A percentile compares a stretch with the other conserved stretches of the same genome.
Conservation (phyloP, 106 monocot genomes). For the Platanthera zijinensis region DNA sequence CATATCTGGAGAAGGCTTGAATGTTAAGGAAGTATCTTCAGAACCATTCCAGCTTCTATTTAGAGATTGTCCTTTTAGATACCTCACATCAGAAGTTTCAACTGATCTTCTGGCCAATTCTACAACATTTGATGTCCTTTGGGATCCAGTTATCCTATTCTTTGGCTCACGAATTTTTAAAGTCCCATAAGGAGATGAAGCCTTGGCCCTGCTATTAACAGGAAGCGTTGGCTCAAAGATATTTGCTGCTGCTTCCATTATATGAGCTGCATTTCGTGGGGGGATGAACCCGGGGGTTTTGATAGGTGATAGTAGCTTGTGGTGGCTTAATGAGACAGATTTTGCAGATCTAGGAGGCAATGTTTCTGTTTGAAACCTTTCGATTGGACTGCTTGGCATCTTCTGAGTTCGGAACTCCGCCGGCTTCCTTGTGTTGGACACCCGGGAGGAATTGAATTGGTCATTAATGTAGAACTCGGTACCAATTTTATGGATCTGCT, state of each 20-base stretch:
- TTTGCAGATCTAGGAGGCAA: slow-evolving; percentile 50
- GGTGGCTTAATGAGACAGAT: slow-evolving; percentile 36
- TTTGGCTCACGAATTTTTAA: slow-evolving; percentile 25
- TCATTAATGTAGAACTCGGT: slow-evolving; percentile 28
- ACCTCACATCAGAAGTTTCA: slow-evolving; percentile 21
- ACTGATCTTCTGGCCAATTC: slow-evolving; percentile 27
- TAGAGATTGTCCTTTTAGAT: slow-evolving; percentile 28
- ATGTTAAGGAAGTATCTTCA: slow-evolving; percentile 10
- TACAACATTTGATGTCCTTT: slow-evolving; percentile 24
- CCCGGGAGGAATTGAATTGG: slow-evolving; percentile 19
- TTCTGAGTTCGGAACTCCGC: slow-evolving; percentile 37
- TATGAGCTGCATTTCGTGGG: slow-evolving; percentile 58
- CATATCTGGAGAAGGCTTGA: slow-evolving; percentile 5
- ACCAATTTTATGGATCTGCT: slow-evolving; percentile 30
- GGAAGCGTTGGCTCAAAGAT: slow-evolving; percentile 49
- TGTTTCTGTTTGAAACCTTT: slow-evolving; percentile 64
- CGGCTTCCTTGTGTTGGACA: slow-evolving; percentile 35
- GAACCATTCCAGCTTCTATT: slow-evolving; percentile 37
- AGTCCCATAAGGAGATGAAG: slow-evolving; percentile 15
- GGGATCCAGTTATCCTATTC: slow-evolving; percentile 18
- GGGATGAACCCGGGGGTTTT: slow-evolving; percentile 46
- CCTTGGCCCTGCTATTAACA: slow-evolving; percentile 8
- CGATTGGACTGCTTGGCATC: slow-evolving; percentile 86
- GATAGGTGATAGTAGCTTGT: slow-evolving; percentile 71
- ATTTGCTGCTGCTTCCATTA: slow-evolving; percentile 85